A percentile compares a stretch with the other conserved stretches of the same genome.
Conservation (phyloP, 805 yeast species). For the Barnettozyma vustinii region DNA sequence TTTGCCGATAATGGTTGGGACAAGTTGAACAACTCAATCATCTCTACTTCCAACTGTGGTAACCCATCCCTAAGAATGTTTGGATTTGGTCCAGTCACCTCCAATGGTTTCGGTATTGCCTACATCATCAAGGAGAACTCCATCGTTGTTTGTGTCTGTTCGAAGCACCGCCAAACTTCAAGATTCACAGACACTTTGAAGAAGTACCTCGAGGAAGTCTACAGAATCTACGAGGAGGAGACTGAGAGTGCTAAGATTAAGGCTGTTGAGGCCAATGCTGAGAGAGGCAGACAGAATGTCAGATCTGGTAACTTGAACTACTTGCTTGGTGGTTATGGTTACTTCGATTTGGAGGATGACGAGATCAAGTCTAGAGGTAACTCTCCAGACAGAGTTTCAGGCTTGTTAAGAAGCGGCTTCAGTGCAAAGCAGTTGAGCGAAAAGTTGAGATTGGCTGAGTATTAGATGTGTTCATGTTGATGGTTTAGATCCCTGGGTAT, state of each 20-base stretch:
- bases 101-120: constrained; percentile 92
- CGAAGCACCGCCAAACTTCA: constrained; percentile 83
- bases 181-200: constrained; percentile 68
- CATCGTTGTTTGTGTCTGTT: constrained; percentile 74
- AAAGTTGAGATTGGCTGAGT: constrained; percentile 26
- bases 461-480: constrained; percentile 6
- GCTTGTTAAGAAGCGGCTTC: constrained; percentile 19
- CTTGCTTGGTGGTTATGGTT: constrained; percentile 80
- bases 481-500: not conserved
- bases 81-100: constrained; percentile 88
- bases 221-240: constrained; percentile 37
- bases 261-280: constrained; percentile 14
- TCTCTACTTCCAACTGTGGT: constrained; percentile 88
- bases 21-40: constrained; percentile 67
- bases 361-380: constrained; percentile 44
- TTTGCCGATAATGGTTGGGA: constrained; percentile 90
- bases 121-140: constrained; percentile 80
- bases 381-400: constrained; percentile 22
- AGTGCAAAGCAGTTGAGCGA: constrained; percentile 25
- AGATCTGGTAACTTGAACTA: constrained; percentile 34
- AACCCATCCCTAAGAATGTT: constrained; percentile 81
- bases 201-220: constrained; percentile 56
- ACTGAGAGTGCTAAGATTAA: constrained; percentile 9
- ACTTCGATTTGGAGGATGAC: constrained; percentile 67
- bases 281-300: constrained; percentile 23